Conservation (phyloP, 257 asterid genomes). For the Solanum chmielewskii region DNA sequence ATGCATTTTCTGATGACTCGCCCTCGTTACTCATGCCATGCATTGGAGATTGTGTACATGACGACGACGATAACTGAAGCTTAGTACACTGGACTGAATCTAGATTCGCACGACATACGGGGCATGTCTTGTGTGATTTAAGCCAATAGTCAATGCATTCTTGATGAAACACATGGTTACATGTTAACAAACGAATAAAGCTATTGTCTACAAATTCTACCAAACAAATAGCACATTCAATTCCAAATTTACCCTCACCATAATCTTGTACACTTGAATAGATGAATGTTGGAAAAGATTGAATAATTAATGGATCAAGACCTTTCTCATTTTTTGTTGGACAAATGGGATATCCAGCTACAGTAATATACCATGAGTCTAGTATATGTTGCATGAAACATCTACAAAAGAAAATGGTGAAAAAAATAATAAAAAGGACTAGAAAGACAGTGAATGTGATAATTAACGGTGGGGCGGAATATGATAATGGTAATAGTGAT, state of each 20-base stretch:
- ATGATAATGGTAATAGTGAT: slow-evolving; percentile 3
- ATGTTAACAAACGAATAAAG: slow-evolving; percentile 57
- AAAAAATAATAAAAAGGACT: slow-evolving; percentile 54
- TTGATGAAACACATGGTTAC: slow-evolving; percentile 83
- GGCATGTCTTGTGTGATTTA: slow-evolving; percentile 68
- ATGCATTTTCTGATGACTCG: slow-evolving; percentile 5
- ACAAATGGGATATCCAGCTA: slow-evolving; percentile 15
- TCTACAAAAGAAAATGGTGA: slow-evolving; percentile 58
- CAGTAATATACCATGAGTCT: slow-evolving; percentile 37
- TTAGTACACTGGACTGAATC: slow-evolving; percentile 14
- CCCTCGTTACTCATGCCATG: not conserved
- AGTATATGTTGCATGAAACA: slow-evolving; percentile 50
- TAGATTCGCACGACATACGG: slow-evolving; percentile 63
- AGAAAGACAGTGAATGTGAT: slow-evolving; percentile 43
- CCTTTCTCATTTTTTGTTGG: slow-evolving; percentile 24
- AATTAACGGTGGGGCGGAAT: slow-evolving; percentile 39
- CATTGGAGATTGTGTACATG: not conserved
- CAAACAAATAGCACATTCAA: slow-evolving; percentile 89
- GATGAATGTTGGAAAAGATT: slow-evolving; percentile 56
- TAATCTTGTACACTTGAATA: slow-evolving; percentile 65
- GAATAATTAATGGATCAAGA: slow-evolving; percentile 45
- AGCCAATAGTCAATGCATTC: slow-evolving; percentile 91
- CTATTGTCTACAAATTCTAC: slow-evolving; percentile 53
- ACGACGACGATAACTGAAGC: accelerated
- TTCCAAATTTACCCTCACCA: slow-evolving; percentile 54